Evolutionary conservation across 331 rosid species (phyloP), one percentile per base, ranked within the genome.

Genomic region (Dryas integrifolia): DNA sequence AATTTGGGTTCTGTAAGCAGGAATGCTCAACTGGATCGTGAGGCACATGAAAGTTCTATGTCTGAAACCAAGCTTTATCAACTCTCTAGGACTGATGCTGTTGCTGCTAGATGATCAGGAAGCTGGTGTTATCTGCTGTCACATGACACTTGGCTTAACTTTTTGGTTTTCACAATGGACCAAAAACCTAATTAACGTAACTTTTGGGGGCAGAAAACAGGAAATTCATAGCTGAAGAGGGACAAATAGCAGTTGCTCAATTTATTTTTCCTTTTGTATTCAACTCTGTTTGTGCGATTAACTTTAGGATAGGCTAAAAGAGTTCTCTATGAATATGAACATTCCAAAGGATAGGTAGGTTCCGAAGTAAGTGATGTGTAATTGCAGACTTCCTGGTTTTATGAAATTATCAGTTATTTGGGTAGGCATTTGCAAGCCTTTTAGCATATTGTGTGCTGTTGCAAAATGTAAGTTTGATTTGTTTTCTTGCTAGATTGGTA

Each of bases 51-150:
- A 50, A 76, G 18, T 7, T 49, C 80, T 55, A 58, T 65, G 9
- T 53, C 84, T 24, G 81, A 67, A 60, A 15, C 81, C 50, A 47
- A 67, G 67, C 74, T 64, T 59, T 63, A 72, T 41, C 78, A 69
- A 56, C 30, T 67, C 74, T 67, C 75, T 8, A 58, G 75, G 64
- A 24, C 71, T 9, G 79, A 60, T 58, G 26, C 78, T 45, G 78
- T 66, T 72, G 70, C 75, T 58, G 77, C 74, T 44, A 67, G 84
- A 51, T 80, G 74, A 80, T 66, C 66, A 18, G 7, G 18, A 38
- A 18, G 15, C 21, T 38, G 41, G 50, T 67, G 43, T 56, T n/a
- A 15, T 9, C 61, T 56, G 67, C 49, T 1, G 60, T 50, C 12
- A 9, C 68, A 1, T 13, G 24, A 35, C 57, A 21, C 26, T 30